phyloP scores from a whole-genome alignment of 495 filamentous ascomycete genomes.

The Hypoxylon trugodes region DNA sequence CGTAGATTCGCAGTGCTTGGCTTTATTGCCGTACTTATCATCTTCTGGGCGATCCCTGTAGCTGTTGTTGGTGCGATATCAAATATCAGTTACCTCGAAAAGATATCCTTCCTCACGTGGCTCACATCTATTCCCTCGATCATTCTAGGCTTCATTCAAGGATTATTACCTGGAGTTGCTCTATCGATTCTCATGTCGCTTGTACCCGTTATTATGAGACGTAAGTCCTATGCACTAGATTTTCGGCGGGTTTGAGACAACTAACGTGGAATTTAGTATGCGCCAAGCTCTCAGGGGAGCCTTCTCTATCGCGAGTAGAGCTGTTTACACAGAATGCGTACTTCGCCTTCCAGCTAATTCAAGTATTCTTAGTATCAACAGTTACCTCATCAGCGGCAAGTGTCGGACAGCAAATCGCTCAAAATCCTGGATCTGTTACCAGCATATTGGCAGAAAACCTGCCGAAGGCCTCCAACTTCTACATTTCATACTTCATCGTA shows the following conservation, averaged over 20 bases:
- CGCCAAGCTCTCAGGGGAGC: conserved; percentile 81
- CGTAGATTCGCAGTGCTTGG: conserved; percentile 73
- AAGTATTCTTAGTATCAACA: conserved; percentile 92
- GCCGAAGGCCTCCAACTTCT: conserved; percentile 89
- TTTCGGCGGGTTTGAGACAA: background rate
- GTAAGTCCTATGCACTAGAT: conserved; percentile 40
- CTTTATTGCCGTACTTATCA: conserved; percentile 79
- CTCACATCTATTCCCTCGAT: conserved; percentile 73
- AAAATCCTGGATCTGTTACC: conserved; percentile 67
- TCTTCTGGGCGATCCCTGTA: conserved; percentile 97
- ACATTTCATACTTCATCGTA: conserved; percentile 92
- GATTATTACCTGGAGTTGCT: conserved; percentile 80
- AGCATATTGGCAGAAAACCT: conserved; percentile 76
- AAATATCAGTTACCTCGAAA: conserved; percentile 76
- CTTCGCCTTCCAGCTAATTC: conserved; percentile 94
- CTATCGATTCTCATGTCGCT: conserved; percentile 89
- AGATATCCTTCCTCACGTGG: conserved; percentile 74
- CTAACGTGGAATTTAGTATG: conserved; percentile 54
- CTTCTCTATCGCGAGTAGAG: conserved; percentile 80
- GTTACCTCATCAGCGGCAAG: conserved; percentile 77
- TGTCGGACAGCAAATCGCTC: conserved; percentile 66
- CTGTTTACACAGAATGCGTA: conserved; percentile 89
- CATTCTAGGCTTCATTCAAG: conserved; percentile 84
- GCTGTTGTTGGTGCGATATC: conserved; percentile 86
- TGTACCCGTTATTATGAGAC: conserved; percentile 81